These are phyloP conservation scores for Vitis rupestris DNA, from an alignment of 164 flowering plant genomes.

Conservation along the genomic window DNA sequence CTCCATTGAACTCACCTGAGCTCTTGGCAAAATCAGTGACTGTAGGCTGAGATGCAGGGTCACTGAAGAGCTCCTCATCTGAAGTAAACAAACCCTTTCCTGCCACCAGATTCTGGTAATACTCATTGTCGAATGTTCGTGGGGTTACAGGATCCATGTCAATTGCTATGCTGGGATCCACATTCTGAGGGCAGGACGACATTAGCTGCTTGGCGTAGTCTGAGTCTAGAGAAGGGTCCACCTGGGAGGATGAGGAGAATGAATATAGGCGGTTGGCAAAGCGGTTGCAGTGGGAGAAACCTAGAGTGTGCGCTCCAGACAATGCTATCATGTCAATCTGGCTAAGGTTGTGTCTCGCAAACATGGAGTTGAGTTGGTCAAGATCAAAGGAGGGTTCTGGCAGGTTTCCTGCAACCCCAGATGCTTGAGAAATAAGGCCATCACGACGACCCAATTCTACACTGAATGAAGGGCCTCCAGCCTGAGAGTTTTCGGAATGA, in stretches of 20 bases:
- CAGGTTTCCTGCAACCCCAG: conserved; percentile 54
- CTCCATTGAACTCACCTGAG: conserved; percentile 32
- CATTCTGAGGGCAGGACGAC: conserved; percentile 44
- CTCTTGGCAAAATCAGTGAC: conserved; percentile 50
- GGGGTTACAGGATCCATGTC: conserved; percentile 69
- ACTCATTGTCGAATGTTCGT: conserved; percentile 54
- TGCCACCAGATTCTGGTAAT: conserved; percentile 53
- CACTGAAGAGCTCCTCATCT: conserved; percentile 57
- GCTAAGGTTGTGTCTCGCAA: conserved; percentile 43
- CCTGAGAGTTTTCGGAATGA: conserved; percentile 24
- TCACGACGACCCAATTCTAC: conserved; percentile 78
- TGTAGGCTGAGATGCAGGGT: conserved; percentile 38
- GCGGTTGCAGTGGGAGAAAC: conserved; percentile 74
- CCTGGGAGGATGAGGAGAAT: conserved; percentile 35
- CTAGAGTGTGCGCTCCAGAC: conserved; percentile 82
- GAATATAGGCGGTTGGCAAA: conserved; percentile 60
- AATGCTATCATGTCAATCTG: conserved; percentile 70
- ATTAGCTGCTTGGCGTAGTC: conserved; percentile 60
- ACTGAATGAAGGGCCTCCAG: conserved; percentile 61
- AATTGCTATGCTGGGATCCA: conserved; percentile 53
- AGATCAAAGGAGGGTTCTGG: conserved; percentile 55
- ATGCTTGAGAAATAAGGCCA: conserved; percentile 59
- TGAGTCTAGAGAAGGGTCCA: conserved; percentile 66
- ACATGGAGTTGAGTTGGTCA: conserved; percentile 40
- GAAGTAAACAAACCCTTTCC: conserved; percentile 73